A percentile compares a stretch with the other conserved stretches of the same genome.
These are phyloP conservation scores for Fusarium avenaceum DNA, from an alignment of 2,329 filamentous ascomycete species.

Conservation along the genomic window DNA sequence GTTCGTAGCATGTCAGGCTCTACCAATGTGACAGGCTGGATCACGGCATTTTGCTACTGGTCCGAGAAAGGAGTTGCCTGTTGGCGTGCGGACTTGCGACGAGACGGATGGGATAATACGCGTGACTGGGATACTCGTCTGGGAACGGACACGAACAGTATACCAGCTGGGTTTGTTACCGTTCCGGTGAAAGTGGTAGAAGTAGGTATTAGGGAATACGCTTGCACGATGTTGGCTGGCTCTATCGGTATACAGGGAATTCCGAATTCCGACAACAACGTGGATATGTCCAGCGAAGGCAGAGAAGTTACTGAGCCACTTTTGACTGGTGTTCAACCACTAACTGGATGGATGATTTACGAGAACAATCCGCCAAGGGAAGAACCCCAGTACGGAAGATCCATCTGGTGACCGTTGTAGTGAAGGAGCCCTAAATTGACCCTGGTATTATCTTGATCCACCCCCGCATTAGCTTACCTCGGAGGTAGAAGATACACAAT, in stretches of 20 bases:
- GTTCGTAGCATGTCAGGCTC: rapidly evolving
- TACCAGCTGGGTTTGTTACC: neutral
- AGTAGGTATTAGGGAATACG: rapidly evolving
- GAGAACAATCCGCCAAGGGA: neutral
- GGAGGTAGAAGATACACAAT: neutral
- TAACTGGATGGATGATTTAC: constrained; percentile 9
- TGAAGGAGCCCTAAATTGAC: neutral
- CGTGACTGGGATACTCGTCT: neutral
- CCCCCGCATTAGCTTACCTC: neutral
- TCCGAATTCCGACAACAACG: neutral
- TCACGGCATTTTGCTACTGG: constrained; percentile 2
- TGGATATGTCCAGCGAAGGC: rapidly evolving
- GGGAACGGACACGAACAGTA: rapidly evolving
- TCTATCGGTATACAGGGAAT: neutral
- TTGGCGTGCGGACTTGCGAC: no score
- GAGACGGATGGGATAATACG: no score
- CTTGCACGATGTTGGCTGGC: neutral
- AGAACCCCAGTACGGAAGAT: neutral
- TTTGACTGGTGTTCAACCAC: neutral
- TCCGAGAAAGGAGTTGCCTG: no score
- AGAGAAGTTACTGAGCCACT: neutral
- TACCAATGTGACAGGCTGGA: neutral
- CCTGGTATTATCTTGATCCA: neutral
- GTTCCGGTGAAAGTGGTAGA: neutral
- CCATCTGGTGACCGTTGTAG: no score